Base-by-base conservation (phyloP, 176 grass and related monocot species). In the Secale cereale region DNA sequence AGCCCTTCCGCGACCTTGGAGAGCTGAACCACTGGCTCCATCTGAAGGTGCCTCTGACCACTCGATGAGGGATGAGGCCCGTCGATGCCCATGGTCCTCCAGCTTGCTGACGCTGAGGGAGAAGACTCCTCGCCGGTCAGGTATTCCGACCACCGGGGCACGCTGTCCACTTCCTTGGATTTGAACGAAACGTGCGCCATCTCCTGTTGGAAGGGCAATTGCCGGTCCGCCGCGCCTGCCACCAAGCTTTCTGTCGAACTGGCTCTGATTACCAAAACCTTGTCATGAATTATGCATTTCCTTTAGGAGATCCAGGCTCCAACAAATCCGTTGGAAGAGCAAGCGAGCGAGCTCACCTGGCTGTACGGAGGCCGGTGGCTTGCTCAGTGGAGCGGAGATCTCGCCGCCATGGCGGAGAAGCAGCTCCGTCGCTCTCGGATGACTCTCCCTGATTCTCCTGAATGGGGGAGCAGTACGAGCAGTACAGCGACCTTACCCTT, bases 21-120 rank as follows among this genome's bases (percentile, higher is more conserved):
- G n/a, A 99, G 78, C 79, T 96, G 93, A 63, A 91, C 68, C 46
- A 99, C 97, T 2, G 89, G 91, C 85, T 99, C 97, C 93, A 99
- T 92, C 69, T 96, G 93, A 22, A 99, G 88, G 78, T 84, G 86
- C 30, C 81, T 96, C 43, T 91, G 93, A 17, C 66, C 62, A 15
- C 81, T 22, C 19, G 69, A 45, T 10, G 87, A 87, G 36, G 78
- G 85, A 36, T 88, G 92, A 32, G 85, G 52, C 59, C 81, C 89
- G 33, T 94, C 92, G 8, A 59, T 79, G 39, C 78, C 63, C 82
- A 85, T 65, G 85, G 81, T 81, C 82, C 87, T 92, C 94, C 94
- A 94, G 86, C 78, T 94, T 75, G 70, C 80, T 37, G 86, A 62
- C 31, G 90, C 90, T 20, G 95, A 93, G 83, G 93, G 89, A 76